Base-by-base conservation (phyloP, 495 filamentous ascomycete genomes). In the Hypomontagnella monticulosa region DNA sequence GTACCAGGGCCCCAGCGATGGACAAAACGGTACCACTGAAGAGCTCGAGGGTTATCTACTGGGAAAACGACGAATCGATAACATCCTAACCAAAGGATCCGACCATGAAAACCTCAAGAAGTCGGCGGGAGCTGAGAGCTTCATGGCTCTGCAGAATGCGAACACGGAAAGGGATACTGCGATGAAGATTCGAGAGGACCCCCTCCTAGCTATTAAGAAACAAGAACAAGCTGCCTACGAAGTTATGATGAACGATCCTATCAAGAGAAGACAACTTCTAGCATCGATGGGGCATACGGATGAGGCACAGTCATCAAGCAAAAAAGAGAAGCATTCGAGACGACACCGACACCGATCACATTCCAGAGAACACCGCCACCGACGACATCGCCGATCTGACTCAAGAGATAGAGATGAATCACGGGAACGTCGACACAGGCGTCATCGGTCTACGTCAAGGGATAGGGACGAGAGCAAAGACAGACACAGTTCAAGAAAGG, bases 41-140 rank as follows among this genome's bases (percentile, higher is more conserved):
- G 96, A 98, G 76, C 93, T 90, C 84, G 95, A 99, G 69, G 92
- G 91, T 6, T 98, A 96, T 72, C 77, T 99, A 5, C 83, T 99
- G 12, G 95, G 95, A 10, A 98, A 97, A 78, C 81, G 95, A 44
- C 84, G 95, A 8, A 91, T 99, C 69, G 93, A 97, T 78, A 84
- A 90, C 4, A 73, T 73, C n/a, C 76, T 98, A n/a, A 84, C 97
- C 54, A 95, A 93, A 76, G 91, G 91, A 38, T 87, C 89, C 36
- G 91, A 94, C 42, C 84, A 85, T 57, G 88, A 93, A 78, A 90
- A 88, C 65, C 77, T 97, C 60, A 87, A 89, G 75, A 97, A 96
- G 78, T 82, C 86, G n/a, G 84, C 90, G n/a, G 84, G 85, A 23
- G 78, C 88, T 53, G 84, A 88, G 20, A 83, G 81, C 20, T 86